Percentiles rank a stretch among this genome's conserved stretches.
Conservation (phyloP, 164 flowering plant species). For the Umbellularia californica region DNA sequence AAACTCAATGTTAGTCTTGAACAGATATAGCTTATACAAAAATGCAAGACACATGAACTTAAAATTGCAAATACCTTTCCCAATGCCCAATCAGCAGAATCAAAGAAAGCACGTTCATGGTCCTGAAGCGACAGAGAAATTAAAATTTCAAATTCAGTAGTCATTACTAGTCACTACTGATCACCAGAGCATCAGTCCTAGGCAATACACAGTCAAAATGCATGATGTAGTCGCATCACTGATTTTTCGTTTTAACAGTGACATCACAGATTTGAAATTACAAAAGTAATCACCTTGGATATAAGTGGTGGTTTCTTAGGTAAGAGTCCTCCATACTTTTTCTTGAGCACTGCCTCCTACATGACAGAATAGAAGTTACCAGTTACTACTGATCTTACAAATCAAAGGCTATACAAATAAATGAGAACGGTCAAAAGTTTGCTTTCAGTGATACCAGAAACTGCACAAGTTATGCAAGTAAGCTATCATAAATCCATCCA, state of each 20-base stretch:
- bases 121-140: slow-evolving; percentile 41
- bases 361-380: slow-evolving; percentile 11
- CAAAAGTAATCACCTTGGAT: slow-evolving; percentile 53
- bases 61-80: slow-evolving; percentile 61
- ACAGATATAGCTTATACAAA: neutral
- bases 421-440: neutral
- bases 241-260: neutral
- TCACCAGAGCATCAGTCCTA: neutral
- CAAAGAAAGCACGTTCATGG: slow-evolving; percentile 96
- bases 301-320: slow-evolving; percentile 82
- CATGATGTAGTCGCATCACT: neutral
- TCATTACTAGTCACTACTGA: neutral
- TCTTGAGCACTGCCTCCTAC: slow-evolving; percentile 71
- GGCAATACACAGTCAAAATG: neutral
- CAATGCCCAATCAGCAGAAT: slow-evolving; percentile 98
- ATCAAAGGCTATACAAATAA: neutral
- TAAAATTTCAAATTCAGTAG: neutral
- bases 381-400: neutral
- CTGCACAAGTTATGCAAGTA: neutral
- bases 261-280: neutral
- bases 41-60: neutral
- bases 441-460: neutral
- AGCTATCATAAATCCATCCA: neutral
- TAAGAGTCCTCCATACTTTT: slow-evolving; percentile 80
- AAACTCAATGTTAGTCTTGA: neutral